phyloP scores from a whole-genome alignment of 2,329 filamentous ascomycete species.

The Cercospora canescens region DNA sequence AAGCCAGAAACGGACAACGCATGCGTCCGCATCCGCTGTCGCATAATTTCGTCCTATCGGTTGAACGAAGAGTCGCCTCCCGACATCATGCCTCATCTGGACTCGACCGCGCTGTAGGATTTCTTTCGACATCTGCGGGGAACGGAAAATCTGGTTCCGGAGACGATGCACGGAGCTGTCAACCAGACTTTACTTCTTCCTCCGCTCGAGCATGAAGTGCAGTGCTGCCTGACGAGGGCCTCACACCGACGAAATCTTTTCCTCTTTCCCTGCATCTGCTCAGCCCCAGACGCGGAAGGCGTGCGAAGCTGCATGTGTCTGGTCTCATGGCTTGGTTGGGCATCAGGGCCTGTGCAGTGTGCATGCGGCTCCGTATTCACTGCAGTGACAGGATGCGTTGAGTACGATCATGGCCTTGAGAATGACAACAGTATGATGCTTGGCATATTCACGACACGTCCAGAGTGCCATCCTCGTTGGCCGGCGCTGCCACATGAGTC shows the following conservation, averaged over 20 bases:
- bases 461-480: neutral
- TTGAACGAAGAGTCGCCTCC: neutral
- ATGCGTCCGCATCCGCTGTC: neutral
- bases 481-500: no score
- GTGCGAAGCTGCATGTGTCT: neutral
- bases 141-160: neutral
- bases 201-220: neutral
- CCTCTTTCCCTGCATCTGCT: neutral
- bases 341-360: neutral
- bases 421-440: neutral
- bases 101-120: neutral
- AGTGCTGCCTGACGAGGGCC: neutral
- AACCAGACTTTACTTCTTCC: neutral
- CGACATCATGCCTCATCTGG: neutral
- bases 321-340: neutral
- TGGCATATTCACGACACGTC: neutral
- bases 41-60: neutral
- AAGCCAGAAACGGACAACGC: neutral
- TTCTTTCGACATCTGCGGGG: neutral
- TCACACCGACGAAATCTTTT: neutral
- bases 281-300: neutral
- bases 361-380: neutral
- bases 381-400: neutral
- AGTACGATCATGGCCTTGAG: neutral
- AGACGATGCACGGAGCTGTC: neutral